Conservation (phyloP, 2,329 filamentous ascomycete species). For the Aspergillus felis region DNA sequence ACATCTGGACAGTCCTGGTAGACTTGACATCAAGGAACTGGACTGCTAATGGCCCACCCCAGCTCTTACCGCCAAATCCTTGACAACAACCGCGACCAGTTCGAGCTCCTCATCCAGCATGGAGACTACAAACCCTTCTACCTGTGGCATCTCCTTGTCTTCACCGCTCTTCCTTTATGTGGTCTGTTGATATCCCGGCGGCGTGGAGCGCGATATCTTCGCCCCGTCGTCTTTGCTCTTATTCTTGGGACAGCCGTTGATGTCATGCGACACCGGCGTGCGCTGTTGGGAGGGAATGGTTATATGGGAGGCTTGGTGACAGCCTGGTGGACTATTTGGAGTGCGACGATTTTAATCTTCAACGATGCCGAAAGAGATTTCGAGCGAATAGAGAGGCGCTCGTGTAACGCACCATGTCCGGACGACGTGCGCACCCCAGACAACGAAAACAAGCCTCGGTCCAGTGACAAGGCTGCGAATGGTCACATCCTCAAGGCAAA, state of each 20-base stretch:
- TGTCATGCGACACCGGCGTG: constrained; percentile 43
- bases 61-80: constrained; percentile 27
- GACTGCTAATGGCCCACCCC: constrained; percentile 23
- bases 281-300: constrained; percentile 48
- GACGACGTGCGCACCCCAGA: background rate
- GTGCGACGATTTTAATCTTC: constrained; percentile 50
- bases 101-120: constrained; percentile 23
- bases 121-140: constrained; percentile 32
- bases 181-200: constrained; percentile 51
- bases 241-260: constrained; percentile 43
- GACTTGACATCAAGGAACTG: background rate
- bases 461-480: background rate
- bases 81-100: constrained; percentile 16
- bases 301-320: constrained; percentile 54
- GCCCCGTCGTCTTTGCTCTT: constrained; percentile 45
- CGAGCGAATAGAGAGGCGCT: constrained; percentile 49
- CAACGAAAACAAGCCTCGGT: background rate
- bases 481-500: background rate
- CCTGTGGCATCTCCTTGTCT: constrained; percentile 32
- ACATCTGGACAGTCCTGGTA: background rate
- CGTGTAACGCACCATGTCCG: background rate
- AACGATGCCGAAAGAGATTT: constrained; percentile 55
- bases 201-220: constrained; percentile 32
- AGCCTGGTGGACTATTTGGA: constrained; percentile 54
- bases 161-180: constrained; percentile 37